Conservation (phyloP, 2,329 filamentous ascomycete genomes). For the Claviceps sp. region DNA sequence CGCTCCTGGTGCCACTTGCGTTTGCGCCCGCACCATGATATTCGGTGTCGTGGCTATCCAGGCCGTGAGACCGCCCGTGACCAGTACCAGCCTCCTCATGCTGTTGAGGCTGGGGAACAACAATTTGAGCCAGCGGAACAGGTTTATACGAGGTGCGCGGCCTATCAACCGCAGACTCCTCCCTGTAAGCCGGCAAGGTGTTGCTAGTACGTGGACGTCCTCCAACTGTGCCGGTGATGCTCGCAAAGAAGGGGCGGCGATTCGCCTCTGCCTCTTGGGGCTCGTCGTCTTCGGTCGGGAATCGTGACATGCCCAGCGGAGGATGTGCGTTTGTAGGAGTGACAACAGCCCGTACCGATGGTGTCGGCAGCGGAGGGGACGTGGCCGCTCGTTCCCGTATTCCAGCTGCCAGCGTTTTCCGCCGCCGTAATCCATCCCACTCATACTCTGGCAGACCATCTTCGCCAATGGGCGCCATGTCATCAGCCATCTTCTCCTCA, state of each 20-base stretch:
- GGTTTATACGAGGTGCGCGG: slow-evolving; percentile 45
- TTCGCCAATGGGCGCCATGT: slow-evolving; percentile 63
- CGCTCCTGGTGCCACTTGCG: slow-evolving; percentile 19
- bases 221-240: slow-evolving; percentile 41
- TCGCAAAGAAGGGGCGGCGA: slow-evolving; percentile 36
- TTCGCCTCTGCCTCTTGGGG: slow-evolving; percentile 34
- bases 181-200: slow-evolving; percentile 17
- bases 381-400: slow-evolving; percentile 15
- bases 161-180: slow-evolving; percentile 26
- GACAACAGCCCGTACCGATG: slow-evolving; percentile 9
- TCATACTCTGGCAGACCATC: slow-evolving; percentile 59
- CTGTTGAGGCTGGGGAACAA: slow-evolving; percentile 33
- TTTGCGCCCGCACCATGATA: slow-evolving; percentile 34
- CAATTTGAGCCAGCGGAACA: slow-evolving; percentile 48
- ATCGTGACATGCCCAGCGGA: slow-evolving; percentile 67
- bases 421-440: slow-evolving; percentile 79
- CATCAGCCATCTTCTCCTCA: slow-evolving; percentile 60
- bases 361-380: slow-evolving; percentile 14
- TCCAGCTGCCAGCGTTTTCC: slow-evolving; percentile 40
- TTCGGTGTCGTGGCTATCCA: slow-evolving; percentile 29
- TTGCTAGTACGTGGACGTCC: slow-evolving; percentile 20
- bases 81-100: slow-evolving; percentile 28
- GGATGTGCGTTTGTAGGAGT: slow-evolving; percentile 18
- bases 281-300: slow-evolving; percentile 54
- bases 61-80: slow-evolving; percentile 28